Base-by-base conservation (phyloP, 2,329 filamentous ascomycete genomes). In the Zarea fungicola region DNA sequence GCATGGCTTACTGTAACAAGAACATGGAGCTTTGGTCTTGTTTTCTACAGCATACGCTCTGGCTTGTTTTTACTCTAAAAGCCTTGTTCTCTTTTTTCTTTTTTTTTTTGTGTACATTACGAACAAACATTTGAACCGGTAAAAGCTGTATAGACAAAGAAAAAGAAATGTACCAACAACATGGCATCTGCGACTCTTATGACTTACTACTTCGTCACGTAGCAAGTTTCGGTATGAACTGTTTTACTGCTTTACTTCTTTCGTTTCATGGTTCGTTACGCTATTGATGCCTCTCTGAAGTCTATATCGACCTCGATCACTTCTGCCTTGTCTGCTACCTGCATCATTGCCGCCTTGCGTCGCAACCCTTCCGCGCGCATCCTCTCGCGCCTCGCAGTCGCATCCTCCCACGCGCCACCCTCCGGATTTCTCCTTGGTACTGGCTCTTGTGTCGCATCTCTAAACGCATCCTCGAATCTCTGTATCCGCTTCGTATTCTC, bases 401-500 rank as follows among this genome's bases (percentile, higher is more conserved):
- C 63, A 59, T 82, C 75, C 58, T 84, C 80, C 80, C 80, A 81
- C 51, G 69, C 66, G 40, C 65, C 63, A 18, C 69, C 73, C 6
- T 63, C 61, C n/a, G 60, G 53, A 39, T 62, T 64, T 43, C 52
- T 52, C 41, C 58, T 64, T 3, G 55, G 51, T 8, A 52, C 56
- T 1, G 55, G 56, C 11, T 55, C 56, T 19, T 52, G 58, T 13
- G 66, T 55, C 39, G 65, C 64, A 10, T 62, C 63, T 48, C 61
- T 56, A 35, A 88, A 66, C 6, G 78, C 74, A 2, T 60, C 55
- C 37, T 75, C 71, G 56, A 92, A 89, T 35, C 85, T 73, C 41
- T 74, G 73, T 53, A 86, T 89, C 39, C 87, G 75, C 57, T 80
- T 81, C 18, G 68, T 65, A 57, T 92, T 93, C 62, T 85, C 81